Percentiles rank a stretch among this genome's conserved stretches.
These are phyloP conservation scores for Globisporangium nagaii DNA, from an alignment of 352 stramenopile genomes.

Conservation along the genomic window DNA sequence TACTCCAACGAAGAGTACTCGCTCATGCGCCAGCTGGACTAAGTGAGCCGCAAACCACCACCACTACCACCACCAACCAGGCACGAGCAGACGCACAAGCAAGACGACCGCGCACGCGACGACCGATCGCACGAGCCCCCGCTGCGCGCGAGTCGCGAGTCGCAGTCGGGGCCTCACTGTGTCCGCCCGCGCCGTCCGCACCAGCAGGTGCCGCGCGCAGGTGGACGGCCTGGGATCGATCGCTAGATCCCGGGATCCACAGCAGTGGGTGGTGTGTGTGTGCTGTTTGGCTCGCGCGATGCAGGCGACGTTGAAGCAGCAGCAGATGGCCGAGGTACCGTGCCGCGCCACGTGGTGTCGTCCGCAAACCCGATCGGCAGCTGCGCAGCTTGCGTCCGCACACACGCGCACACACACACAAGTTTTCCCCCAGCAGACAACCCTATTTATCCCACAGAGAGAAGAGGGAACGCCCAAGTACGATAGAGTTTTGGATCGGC, in stretches of 20 bases:
- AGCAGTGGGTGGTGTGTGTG: not conserved
- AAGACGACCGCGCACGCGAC: slow-evolving; percentile 2
- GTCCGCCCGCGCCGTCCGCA: not conserved
- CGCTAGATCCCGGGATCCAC: slow-evolving; percentile 4
- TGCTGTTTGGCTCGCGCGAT: not conserved
- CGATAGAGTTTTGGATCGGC: slow-evolving; percentile 7
- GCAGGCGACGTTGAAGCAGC: not conserved
- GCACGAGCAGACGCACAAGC: not conserved
- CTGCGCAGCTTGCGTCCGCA: not conserved
- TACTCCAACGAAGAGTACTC: slow-evolving; percentile 68
- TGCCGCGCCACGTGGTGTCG: not conserved
- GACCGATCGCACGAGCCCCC: not conserved
- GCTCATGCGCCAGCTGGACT: slow-evolving; percentile 35
- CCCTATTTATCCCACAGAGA: slow-evolving; percentile 1
- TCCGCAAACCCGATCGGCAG: no score
- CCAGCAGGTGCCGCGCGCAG: not conserved
- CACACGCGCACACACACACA: no score
- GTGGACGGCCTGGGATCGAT: slow-evolving; percentile 6
- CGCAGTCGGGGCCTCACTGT: slow-evolving; percentile 7
- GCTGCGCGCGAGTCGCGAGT: not conserved
- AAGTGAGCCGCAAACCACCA: not conserved
- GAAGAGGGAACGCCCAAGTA: not conserved
- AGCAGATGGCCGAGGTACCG: not conserved
- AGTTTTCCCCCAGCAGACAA: no score
- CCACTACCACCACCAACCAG: not conserved